Evolutionary conservation across 352 stramenopile species (phyloP), one percentile per base, ranked within the genome.

Genomic region (Globisporangium solare): DNA sequence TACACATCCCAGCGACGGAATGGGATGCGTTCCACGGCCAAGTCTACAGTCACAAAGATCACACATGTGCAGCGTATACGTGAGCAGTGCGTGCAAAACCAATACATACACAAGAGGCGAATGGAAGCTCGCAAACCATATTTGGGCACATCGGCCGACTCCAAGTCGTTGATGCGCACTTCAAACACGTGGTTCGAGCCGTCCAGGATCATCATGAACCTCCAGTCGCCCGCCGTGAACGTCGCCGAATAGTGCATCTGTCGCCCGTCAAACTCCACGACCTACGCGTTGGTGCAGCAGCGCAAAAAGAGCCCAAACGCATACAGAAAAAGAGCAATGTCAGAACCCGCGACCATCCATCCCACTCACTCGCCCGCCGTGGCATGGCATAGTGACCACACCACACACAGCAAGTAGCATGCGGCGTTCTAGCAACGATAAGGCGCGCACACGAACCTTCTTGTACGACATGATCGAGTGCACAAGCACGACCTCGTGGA

Each of bases 401-500:
- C n/a, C n/a, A n/a, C n/a, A n/a, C n/a, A n/a, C n/a, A n/a, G n/a
- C n/a, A n/a, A n/a, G n/a, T 15, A 35, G 47, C 22, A 5, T 2
- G 22, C 46, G 18, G 2, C 14, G 13, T 13, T 20, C 2, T 21
- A 55, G 11, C 18, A 31, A 22, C 15, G 17, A n/a, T n/a, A n/a
- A n/a, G 49, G 24, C 22, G 2, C 22, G 7, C 22, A 13, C 0
- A 14, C 49, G 51, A 47, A 40, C 74, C 70, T 94, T 94, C 69
- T 94, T 94, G 66, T 90, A 88, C 41, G 76, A 87, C 75, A 94
- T 87, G 54, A 89, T 72, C 18, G 84, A 94, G 70, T 94, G 84
- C 51, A 84, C 61, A 41, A 94, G 66, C 60, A 88, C 73, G 40
- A 92, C 77, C 54, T 90, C 79, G 59, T 94, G 84, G 47, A 73